Base-by-base conservation (phyloP, 805 yeast species). In the Suhomyces prunicola region DNA sequence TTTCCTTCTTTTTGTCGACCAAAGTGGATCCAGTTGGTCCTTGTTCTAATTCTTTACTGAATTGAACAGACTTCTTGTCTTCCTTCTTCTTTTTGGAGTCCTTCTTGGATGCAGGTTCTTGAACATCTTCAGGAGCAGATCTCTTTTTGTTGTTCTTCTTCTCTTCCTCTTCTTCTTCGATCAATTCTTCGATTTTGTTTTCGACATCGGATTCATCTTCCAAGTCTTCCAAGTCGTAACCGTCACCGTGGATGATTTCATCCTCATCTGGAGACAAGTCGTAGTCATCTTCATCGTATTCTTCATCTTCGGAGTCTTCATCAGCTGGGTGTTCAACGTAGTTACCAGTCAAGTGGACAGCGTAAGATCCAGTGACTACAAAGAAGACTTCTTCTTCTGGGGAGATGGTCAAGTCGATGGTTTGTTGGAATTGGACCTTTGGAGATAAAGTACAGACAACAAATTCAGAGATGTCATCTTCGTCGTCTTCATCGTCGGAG, bases 301-400 rank as follows among this genome's bases (percentile, higher is more conserved):
- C 80, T 39, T 73, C 76, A 49, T 77, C 84, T 49, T 79, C 81
- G 54, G 78, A 82, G 50, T 82, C 87, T 44, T 78, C 83, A 66
- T 92, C 97, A 65, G 85, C 90, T 71, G 98, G 97, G 74, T 92
- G 97, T 73, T 89, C 96, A 67, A 94, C 87, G 76, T 87, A 91
- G 86, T 94, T 93, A 79, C 99, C 99, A 61, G 89, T 80, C 64
- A 94, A 78, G 72, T 93, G 96, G 60, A 94, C 80, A 60, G 96
- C 88, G 79, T 91, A 93, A 26, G 97, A 90, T 68, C 99, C 99
- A 57, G 97, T 88, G 53, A 89, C 97, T 67, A 90, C 96, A 67
- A 94, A 94, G 78, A 80, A 85, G 57, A 94, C 90, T 68, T 92
- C 96, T 77, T 94, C 99, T 66, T 86, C 93, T 66, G 98, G 96